These are phyloP conservation scores for Anaeromyces robustus DNA, from an alignment of 192 early-diverging fungal species.

Conservation along the genomic window DNA sequence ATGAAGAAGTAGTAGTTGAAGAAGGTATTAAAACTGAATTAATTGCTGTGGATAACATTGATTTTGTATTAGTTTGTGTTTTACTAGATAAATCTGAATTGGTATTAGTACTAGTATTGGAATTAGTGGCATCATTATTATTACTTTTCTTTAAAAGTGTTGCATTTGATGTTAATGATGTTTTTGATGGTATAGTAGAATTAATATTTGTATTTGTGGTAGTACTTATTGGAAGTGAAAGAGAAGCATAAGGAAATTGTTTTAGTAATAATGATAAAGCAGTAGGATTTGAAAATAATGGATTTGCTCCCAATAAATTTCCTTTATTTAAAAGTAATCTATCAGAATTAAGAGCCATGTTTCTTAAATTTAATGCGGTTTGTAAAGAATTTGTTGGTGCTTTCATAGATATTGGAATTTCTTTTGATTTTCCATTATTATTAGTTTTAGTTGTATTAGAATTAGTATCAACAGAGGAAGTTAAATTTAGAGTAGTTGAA, in stretches of 20 bases:
- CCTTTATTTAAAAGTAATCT: background rate
- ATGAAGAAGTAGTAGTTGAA: too few relatives aligned
- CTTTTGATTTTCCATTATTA: background rate
- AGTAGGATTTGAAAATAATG: slow-evolving; percentile 39
- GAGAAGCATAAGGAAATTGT: background rate
- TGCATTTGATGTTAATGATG: background rate
- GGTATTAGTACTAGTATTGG: too few relatives aligned
- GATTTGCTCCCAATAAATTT: slow-evolving; percentile 15
- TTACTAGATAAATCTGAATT: too few relatives aligned
- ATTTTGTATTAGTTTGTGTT: too few relatives aligned
- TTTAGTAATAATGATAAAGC: background rate
- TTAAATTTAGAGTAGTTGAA: too few relatives aligned
- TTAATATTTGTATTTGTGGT: too few relatives aligned
- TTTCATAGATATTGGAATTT: background rate
- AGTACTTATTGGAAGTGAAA: background rate
- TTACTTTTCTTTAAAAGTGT: background rate
- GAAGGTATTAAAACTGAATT: too few relatives aligned
- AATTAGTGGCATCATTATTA: too few relatives aligned
- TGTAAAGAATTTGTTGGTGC: background rate
- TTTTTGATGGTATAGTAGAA: too few relatives aligned
- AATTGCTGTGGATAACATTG: too few relatives aligned
- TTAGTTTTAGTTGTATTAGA: background rate
- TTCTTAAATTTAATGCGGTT: background rate
- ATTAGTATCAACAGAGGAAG: background rate
- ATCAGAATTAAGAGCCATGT: background rate